phyloP scores from a whole-genome alignment of 169 alveolate genomes.

The Plasmodium reichenowi region DNA sequence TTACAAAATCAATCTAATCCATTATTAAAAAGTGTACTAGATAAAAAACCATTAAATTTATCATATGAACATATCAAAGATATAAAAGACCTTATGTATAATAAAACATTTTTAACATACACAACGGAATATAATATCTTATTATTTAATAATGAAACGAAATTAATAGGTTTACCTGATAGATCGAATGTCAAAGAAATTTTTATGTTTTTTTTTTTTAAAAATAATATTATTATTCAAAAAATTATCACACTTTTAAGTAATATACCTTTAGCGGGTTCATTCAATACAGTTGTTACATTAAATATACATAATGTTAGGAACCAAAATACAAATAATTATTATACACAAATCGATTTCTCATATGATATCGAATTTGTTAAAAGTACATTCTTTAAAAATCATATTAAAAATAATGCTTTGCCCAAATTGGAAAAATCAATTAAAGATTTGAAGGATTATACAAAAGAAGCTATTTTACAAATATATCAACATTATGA shows the following conservation, averaged over 20 bases:
- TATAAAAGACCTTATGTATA: background rate
- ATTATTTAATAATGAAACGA: conserved; percentile 18
- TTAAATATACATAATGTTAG: conserved; percentile 6
- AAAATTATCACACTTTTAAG: background rate
- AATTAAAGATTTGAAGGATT: conserved; percentile 5
- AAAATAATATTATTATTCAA: conserved; percentile 23
- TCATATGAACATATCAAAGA: conserved; percentile 4
- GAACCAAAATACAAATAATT: background rate
- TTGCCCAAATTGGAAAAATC: conserved; percentile 18
- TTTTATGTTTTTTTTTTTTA: conserved; percentile 22
- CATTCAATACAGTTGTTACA: conserved; percentile 18
- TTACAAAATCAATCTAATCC: conserved; percentile 23
- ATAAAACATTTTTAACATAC: background rate
- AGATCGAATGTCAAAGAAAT: conserved; percentile 41
- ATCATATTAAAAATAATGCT: conserved; percentile 3
- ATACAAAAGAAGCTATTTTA: conserved; percentile 13
- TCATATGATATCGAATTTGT: conserved; percentile 29
- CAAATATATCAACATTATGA: background rate
- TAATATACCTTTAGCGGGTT: conserved; percentile 18
- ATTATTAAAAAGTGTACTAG: background rate
- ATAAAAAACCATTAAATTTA: conserved; percentile 7
- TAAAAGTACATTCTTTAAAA: conserved; percentile 23
- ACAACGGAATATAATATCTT: conserved; percentile 10
- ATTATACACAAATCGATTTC: conserved; percentile 33
- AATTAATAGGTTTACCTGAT: conserved; percentile 21